Evolutionary conservation across 495 filamentous ascomycete species (phyloP), one percentile per base, ranked within the genome.

Genomic region (Penicillium odoratum): DNA sequence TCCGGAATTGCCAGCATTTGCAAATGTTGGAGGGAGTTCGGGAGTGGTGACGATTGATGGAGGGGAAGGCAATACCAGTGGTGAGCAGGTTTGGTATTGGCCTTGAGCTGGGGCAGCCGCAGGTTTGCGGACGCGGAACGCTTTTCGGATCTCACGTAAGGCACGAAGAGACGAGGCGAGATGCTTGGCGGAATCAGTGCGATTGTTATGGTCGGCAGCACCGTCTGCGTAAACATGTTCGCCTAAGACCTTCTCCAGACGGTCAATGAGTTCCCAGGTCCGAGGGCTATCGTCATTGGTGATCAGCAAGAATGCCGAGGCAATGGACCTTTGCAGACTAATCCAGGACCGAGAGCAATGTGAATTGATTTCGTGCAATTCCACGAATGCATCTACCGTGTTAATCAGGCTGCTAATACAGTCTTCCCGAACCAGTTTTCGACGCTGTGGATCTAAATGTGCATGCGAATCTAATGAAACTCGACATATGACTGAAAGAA

Each of bases 401-500:
- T 62, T 62, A 34, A 75, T 65, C 49, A 81, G 59, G 53, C 73
- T 78, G 13, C 47, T 48, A 40, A 81, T 59, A 46, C 77, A 80
- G 15, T 79, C 75, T 44, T 77, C 72, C 10, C 76, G 76, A 55
- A 85, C 70, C 13, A 69, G 33, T 13, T 60, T 62, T 15, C 71
- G 69, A 16, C 69, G 67, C 3, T 73, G 59, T 1, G 70, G 69
- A 28, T 71, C 66, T 45, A 75, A 38, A 34, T 66, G 61, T 3
- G 64, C 64, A 51, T 76, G 75, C 11, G 78, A 76, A 46, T 80
- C 81, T 50, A 86, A 71, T 0, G 82, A 80, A 11, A 79, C 77
- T 8, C 83, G 79, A 60, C 82, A 85, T 31, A 86, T 67, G 38
- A 85, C 78, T 6, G 83, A 85, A 30, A 78, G 75, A 49, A 83